Percentiles rank a stretch among this genome's conserved stretches.
Evolutionary conservation across 2,329 filamentous ascomycete genomes (phyloP).

Genomic region (Penicillium brevicompactum): DNA sequence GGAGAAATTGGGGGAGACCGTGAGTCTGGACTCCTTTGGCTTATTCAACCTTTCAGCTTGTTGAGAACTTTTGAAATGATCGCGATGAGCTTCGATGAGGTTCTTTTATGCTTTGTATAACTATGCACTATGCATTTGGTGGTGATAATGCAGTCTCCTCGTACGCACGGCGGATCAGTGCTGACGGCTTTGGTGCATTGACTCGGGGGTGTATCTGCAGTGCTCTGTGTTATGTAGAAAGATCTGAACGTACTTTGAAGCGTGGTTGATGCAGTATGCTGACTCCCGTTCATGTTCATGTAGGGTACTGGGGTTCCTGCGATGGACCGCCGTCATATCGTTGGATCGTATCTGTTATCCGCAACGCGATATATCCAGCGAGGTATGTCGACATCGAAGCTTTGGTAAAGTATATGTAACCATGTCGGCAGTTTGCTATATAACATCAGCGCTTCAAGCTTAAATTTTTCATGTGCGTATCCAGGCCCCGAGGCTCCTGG

Average conservation of each 20-base stretch:
- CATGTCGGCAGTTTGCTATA: too few species aligned
- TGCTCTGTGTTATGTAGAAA: conserved; percentile 10
- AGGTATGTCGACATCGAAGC: too few species aligned
- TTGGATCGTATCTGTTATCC: background rate
- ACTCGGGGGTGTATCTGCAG: conserved; percentile 7
- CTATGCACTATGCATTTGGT: conserved; percentile 1
- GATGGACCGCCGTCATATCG: conserved; percentile 1
- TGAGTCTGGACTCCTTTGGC: background rate
- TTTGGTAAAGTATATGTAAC: too few species aligned
- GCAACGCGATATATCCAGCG: too few species aligned
- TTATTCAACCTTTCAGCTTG: too few species aligned
- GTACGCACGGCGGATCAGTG: conserved; percentile 11
- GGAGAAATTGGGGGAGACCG: background rate
- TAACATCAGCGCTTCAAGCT: too few species aligned
- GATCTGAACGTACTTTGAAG: conserved; percentile 3
- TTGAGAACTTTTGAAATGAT: background rate
- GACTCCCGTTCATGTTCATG: conserved; percentile 9
- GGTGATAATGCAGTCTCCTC: conserved; percentile 1
- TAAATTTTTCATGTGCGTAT: too few species aligned
- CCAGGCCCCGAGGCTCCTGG: too few species aligned
- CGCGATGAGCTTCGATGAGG: background rate
- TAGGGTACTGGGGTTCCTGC: conserved; percentile 10
- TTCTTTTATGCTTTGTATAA: background rate
- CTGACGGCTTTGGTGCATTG: conserved; percentile 5
- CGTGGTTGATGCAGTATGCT: conserved; percentile 12